Evolutionary conservation across 371 early-diverging fungal species (phyloP), one percentile per base, ranked within the genome.

Genomic region (Massospora cicadina): DNA sequence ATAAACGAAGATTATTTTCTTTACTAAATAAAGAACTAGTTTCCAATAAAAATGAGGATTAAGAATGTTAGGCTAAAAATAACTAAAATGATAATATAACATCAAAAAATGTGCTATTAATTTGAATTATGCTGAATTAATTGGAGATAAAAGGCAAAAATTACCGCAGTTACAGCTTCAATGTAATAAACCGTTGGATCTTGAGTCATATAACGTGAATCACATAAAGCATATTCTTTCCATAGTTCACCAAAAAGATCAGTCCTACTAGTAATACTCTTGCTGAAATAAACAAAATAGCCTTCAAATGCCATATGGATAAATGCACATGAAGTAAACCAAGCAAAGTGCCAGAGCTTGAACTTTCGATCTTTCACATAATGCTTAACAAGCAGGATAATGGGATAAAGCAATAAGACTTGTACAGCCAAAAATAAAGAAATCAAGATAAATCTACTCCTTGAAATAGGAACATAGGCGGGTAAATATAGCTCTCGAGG

Each of bases 221-320:
- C 95, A 21, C 83, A 79, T 66, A 82, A 76, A 1, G 90, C 76
- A 72, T 95, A 95, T 74, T 95, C 94, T 76, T 91, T 90, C 92
- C 92, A 95, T 63, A 90, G 67, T 63, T 90, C 81, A 17, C 81
- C 89, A 55, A 91, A 62, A 1, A 87, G 63, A 32, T 71, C 72
- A 55, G 74, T 73, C 67, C 85, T 79, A 21, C 80, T 79, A 0
- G 88, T 81, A 25, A 95, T 71, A 2, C 75, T 74, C 10, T 63
- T 33, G 67, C 82, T 77, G 72, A 81, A 76, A 56, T 71, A 73
- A 30, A 86, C 77, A 78, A 87, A 93, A 74, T 92, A 93, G 0
- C 85, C 84, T 75, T 95, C 95, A n/a, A 93, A 79, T 43, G 84
- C 77, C n/a, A 80, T 69, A 72, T 95, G 95, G 71, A 93, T 83